Percentiles rank a stretch among this genome's conserved stretches.
Conservation (phyloP, 176 grass and related monocot genomes). For the Olyra latifolia region DNA sequence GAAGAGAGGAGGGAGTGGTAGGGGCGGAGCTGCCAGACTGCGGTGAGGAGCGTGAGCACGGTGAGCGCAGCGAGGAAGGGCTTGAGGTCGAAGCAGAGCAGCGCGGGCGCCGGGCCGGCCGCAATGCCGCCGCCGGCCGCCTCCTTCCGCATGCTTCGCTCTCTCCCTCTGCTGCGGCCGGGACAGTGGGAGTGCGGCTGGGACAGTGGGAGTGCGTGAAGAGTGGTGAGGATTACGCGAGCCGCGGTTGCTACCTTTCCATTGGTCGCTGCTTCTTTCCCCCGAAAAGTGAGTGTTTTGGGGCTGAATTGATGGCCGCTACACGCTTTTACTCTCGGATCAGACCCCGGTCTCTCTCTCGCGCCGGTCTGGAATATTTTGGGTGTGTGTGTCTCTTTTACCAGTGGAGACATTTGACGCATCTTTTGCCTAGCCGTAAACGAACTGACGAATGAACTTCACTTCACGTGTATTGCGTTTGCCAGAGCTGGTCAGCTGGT, state of each 20-base stretch:
- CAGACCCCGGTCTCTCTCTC: no score
- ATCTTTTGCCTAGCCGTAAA: not conserved
- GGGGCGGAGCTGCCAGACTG: conserved; percentile 73
- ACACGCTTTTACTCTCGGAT: not conserved
- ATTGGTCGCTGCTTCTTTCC: conserved; percentile 20
- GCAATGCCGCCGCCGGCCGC: conserved; percentile 30
- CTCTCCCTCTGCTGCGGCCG: not conserved
- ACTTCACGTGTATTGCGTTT: no score
- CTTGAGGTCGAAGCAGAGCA: conserved; percentile 71
- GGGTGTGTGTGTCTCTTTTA: not conserved
- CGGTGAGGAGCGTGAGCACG: conserved; percentile 66
- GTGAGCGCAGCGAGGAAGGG: conserved; percentile 74
- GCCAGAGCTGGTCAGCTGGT: no score
- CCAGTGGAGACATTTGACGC: not conserved
- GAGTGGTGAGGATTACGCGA: conserved; percentile 12
- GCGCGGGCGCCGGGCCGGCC: conserved; percentile 6
- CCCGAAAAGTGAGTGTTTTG: not conserved
- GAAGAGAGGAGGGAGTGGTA: conserved; percentile 58
- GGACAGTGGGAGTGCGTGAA: not conserved
- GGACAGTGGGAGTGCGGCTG: no score
- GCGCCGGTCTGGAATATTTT: not conserved
- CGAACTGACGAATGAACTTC: no score
- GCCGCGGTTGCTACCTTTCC: not conserved
- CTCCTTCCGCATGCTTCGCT: conserved; percentile 37
- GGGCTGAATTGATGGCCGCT: conserved; percentile 17